A percentile compares a stretch with the other conserved stretches of the same genome.
These are phyloP conservation scores for Hypomontagnella submonticulosa DNA, from an alignment of 495 filamentous ascomycete species.

Conservation along the genomic window DNA sequence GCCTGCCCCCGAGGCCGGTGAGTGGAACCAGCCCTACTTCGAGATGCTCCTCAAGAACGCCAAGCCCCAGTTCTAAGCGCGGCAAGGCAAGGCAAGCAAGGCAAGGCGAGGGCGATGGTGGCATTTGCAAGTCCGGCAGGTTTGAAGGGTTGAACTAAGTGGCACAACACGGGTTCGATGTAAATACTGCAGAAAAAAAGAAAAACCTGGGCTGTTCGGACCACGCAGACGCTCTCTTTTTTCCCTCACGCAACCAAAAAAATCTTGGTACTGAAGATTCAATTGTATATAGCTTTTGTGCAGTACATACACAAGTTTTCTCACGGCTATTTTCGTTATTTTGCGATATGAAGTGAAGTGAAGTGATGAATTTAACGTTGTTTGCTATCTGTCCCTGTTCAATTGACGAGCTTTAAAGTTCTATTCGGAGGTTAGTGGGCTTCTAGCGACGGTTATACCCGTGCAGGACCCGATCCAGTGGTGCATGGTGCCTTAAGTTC, in stretches of 20 bases:
- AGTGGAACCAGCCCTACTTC: conserved; percentile 85
- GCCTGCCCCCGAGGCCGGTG: conserved; percentile 82
- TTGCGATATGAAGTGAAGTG: not conserved
- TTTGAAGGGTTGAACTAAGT: conserved; percentile 18
- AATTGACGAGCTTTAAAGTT: not conserved
- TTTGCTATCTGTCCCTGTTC: not conserved
- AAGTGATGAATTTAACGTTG: not conserved
- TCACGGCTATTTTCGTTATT: not conserved
- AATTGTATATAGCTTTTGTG: conserved; percentile 49
- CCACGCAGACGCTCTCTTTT: conserved; percentile 35
- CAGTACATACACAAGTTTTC: conserved; percentile 39
- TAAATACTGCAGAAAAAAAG: conserved; percentile 19
- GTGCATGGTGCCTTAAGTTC: not conserved
- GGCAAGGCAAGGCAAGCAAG: not conserved
- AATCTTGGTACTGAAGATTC: conserved; percentile 37
- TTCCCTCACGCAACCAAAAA: conserved; percentile 19
- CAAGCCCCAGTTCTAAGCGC: conserved; percentile 63
- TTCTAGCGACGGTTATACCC: conserved; percentile 25
- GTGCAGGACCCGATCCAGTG: conserved; percentile 8
- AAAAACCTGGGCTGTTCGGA: conserved; percentile 25
- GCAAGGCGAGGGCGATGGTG: conserved; percentile 1
- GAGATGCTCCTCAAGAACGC: conserved; percentile 75
- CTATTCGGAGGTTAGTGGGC: conserved; percentile 7
- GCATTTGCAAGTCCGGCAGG: conserved; percentile 28
- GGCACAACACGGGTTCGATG: conserved; percentile 13